phyloP scores from a whole-genome alignment of 805 yeast genomes.

The Candida pini region DNA sequence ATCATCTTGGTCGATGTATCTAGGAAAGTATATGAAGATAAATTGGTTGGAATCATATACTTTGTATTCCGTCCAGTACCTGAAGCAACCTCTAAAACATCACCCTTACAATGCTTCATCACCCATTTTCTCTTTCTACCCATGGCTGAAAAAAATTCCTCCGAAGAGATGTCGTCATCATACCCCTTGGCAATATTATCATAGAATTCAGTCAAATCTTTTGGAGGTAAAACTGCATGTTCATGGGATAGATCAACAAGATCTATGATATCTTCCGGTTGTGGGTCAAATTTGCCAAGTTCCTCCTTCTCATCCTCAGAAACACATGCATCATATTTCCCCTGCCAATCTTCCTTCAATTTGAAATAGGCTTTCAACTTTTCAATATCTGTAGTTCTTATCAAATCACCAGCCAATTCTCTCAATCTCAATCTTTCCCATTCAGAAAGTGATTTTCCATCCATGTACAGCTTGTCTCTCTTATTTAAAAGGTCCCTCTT shows the following conservation, averaged over 20 bases:
- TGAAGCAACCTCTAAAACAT: slow-evolving; percentile 89
- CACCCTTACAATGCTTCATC: slow-evolving; percentile 76
- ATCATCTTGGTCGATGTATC: slow-evolving; percentile 88
- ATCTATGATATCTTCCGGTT: slow-evolving; percentile 27
- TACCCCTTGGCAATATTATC: slow-evolving; percentile 74
- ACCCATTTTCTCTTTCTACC: slow-evolving; percentile 70
- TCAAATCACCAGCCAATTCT: slow-evolving; percentile 48
- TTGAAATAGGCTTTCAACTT: slow-evolving; percentile 55
- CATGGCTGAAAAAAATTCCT: slow-evolving; percentile 56
- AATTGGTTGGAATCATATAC: slow-evolving; percentile 53
- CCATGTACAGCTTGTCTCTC: slow-evolving; percentile 15
- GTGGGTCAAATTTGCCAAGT: slow-evolving; percentile 29
- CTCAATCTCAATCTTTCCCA: slow-evolving; percentile 60
- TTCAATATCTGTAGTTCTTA: slow-evolving; percentile 59
- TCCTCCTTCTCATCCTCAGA: slow-evolving; percentile 13
- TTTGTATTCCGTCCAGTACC: slow-evolving; percentile 94
- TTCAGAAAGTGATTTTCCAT: slow-evolving; percentile 42
- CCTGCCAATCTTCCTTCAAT: slow-evolving; percentile 36
- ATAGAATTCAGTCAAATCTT: slow-evolving; percentile 77
- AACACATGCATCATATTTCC: slow-evolving; percentile 5
- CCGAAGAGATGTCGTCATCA: slow-evolving; percentile 74
- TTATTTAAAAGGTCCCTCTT: slow-evolving; percentile 30
- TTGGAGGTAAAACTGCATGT: slow-evolving; percentile 53
- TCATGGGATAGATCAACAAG: slow-evolving; percentile 26
- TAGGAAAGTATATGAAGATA: slow-evolving; percentile 74